Base-by-base conservation (phyloP, 305 asterid species). In the Rubia peregrina region DNA sequence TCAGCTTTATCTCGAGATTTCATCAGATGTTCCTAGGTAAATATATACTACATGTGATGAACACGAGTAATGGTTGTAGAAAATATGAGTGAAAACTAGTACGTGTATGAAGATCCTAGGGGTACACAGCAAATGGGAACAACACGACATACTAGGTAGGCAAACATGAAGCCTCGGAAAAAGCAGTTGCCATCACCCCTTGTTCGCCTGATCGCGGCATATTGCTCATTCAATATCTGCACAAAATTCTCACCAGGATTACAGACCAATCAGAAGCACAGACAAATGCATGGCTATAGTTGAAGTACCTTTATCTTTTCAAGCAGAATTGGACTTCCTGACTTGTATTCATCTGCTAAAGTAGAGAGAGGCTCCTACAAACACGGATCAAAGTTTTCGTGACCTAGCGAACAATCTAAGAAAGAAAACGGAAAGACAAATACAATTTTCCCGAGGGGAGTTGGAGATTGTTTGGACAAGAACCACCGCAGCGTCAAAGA, bases 181-280 rank as follows among this genome's bases (percentile, higher is more conserved):
- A 94, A 94, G 81, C 98, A 91, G 67, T 94, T 94, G 76, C 97
- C 97, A 77, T 94, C 97, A 74, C 99, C 99, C 33, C 97, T 81
- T 22, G 97, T 80, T 71, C 97, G 87, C 86, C 98, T 89, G 64
- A 94, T 85, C 71, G 88, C 92, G 55, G 88, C 89, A 83, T 88
- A 94, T 69, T 85, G 88, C 74, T 84, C 89, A 11, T 75, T 81
- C 75, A 94, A 86, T 78, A 88, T 81, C 99, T 94, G 88, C 33
- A 71, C 36, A 60, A 36, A 68, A 62, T 38, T 21, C 11, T 24
- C 70, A 73, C 46, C 75, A 48, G 70, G 69, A 76, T 16, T 53
- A 72, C 69, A 76, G 40, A 78, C 64, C 70, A 72, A 21, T 67
- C 64, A 76, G 70, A 65, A 71, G 72, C 75, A 30, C 30, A 71